Evolutionary conservation across 208 protist species (phyloP).

Genomic region (Strigomonas oncopelti): DNA sequence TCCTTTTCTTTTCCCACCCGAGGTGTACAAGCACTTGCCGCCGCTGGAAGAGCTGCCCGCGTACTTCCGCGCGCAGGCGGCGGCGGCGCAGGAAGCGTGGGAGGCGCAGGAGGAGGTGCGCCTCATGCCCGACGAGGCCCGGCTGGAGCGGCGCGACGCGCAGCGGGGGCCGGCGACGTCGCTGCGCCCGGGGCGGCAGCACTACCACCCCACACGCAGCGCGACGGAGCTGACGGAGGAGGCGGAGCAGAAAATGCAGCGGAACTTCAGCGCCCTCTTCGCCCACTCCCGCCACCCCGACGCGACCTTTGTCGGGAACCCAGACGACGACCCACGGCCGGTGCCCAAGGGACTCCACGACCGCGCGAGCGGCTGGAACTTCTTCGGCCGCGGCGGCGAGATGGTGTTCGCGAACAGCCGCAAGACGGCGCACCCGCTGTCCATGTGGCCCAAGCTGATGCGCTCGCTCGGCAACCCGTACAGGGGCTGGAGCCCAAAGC

Average conservation of each 20-base stretch:
- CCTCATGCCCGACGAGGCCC: slow-evolving; percentile 19
- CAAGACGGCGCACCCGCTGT: slow-evolving; percentile 56
- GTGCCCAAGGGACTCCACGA: slow-evolving; percentile 80
- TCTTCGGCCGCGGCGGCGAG: slow-evolving; percentile 75
- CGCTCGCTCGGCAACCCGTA: slow-evolving; percentile 67
- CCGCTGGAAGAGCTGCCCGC: slow-evolving; percentile 11
- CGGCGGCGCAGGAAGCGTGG: neutral
- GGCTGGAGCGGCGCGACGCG: neutral
- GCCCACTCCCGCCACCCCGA: slow-evolving; percentile 10
- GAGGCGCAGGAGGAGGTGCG: slow-evolving; percentile 1
- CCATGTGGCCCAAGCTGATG: slow-evolving; percentile 86
- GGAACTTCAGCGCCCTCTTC: slow-evolving; percentile 25
- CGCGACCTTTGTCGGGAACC: slow-evolving; percentile 30
- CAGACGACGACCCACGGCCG: slow-evolving; percentile 70
- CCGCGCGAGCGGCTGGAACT: slow-evolving; percentile 79
- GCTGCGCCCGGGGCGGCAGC: slow-evolving; percentile 23
- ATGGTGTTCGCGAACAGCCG: slow-evolving; percentile 79
- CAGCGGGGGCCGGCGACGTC: neutral
- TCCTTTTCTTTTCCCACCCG: slow-evolving; percentile 60
- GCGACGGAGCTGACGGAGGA: slow-evolving; percentile 44
- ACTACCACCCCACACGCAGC: slow-evolving; percentile 21
- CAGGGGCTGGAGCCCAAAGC: slow-evolving; percentile 66
- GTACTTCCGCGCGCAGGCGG: slow-evolving; percentile 4
- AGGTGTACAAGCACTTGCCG: slow-evolving; percentile 40
- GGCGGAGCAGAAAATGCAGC: slow-evolving; percentile 47